A percentile compares a stretch with the other conserved stretches of the same genome.
These are phyloP conservation scores for Thermochaetoides thermophila DNA, from an alignment of 495 filamentous ascomycete species.

Conservation along the genomic window DNA sequence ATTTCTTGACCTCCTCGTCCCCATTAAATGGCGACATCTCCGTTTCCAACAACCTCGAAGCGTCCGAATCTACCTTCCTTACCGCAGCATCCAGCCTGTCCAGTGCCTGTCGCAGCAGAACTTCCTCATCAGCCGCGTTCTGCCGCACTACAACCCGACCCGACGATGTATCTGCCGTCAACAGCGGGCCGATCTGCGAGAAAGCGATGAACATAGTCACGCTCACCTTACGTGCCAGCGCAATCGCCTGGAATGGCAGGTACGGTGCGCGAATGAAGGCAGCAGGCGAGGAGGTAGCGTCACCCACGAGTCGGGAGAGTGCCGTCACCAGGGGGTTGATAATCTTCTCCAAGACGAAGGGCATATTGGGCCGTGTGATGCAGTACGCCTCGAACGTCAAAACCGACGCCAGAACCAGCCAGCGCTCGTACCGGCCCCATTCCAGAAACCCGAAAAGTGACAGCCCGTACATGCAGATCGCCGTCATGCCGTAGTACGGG, in stretches of 20 bases:
- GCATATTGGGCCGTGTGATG: slow-evolving; percentile 50
- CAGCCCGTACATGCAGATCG: slow-evolving; percentile 48
- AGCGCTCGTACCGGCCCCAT: slow-evolving; percentile 83
- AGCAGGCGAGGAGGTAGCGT: no score
- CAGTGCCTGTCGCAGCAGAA: slow-evolving; percentile 30
- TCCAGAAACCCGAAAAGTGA: slow-evolving; percentile 68
- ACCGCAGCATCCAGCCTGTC: slow-evolving; percentile 41
- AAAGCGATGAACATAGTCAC: slow-evolving; percentile 84
- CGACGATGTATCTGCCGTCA: slow-evolving; percentile 25
- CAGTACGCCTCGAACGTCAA: slow-evolving; percentile 59
- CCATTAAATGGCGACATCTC: slow-evolving; percentile 73
- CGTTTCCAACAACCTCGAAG: slow-evolving; percentile 51
- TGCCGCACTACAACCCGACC: slow-evolving; percentile 12
- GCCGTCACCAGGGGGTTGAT: slow-evolving; percentile 46
- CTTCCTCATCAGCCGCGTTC: slow-evolving; percentile 23
- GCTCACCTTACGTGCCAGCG: slow-evolving; percentile 58
- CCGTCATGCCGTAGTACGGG: slow-evolving; percentile 51
- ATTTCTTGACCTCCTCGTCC: slow-evolving; percentile 44
- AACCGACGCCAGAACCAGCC: slow-evolving; percentile 54
- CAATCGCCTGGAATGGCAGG: slow-evolving; percentile 76
- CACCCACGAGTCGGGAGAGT: slow-evolving; percentile 26
- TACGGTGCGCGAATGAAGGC: slow-evolving; percentile 46
- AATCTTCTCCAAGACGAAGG: slow-evolving; percentile 39
- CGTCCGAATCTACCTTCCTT: slow-evolving; percentile 47
- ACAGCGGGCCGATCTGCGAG: slow-evolving; percentile 60